A percentile compares a stretch with the other conserved stretches of the same genome.
Evolutionary conservation across 2,329 filamentous ascomycete species (phyloP).

Genomic region (Dactylonectria estremocensis): DNA sequence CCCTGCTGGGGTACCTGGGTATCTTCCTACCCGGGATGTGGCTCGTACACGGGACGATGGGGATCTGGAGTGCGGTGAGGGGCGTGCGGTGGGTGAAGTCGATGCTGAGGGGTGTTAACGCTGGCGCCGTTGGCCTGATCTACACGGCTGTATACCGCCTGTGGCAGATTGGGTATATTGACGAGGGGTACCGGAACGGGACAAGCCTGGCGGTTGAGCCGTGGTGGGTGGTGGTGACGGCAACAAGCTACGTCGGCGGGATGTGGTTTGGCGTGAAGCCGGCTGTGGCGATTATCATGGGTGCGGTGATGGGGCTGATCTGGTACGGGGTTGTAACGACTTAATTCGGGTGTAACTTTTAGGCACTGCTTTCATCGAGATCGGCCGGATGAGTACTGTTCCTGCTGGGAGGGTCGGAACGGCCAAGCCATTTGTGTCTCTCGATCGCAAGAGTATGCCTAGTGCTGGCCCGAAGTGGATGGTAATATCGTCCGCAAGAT

Average conservation of each 20-base stretch:
- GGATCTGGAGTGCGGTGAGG: slow-evolving; percentile 68
- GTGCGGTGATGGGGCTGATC: slow-evolving; percentile 53
- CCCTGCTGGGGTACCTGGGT: slow-evolving; percentile 65
- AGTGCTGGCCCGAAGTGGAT: no score
- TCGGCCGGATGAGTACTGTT: no score
- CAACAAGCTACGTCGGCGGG: slow-evolving; percentile 64
- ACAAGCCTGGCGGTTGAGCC: slow-evolving; percentile 70
- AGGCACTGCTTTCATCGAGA: no score
- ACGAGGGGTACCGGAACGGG: slow-evolving; percentile 62
- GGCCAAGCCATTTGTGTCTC: no score
- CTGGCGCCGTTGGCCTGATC: slow-evolving; percentile 72
- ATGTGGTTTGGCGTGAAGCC: slow-evolving; percentile 52
- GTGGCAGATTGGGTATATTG: slow-evolving; percentile 74
- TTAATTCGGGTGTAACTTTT: no score
- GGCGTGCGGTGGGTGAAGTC: slow-evolving; percentile 63
- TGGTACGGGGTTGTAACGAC: slow-evolving; percentile 49
- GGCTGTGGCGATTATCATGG: slow-evolving; percentile 52
- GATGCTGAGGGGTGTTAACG: slow-evolving; percentile 70
- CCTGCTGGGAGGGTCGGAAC: no score
- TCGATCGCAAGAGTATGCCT: no score
- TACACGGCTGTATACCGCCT: slow-evolving; percentile 76
- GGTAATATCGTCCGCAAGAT: no score
- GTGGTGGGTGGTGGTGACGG: slow-evolving; percentile 75
- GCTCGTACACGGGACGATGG: slow-evolving; percentile 66
- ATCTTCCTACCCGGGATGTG: slow-evolving; percentile 68